Conservation (phyloP, 1,139 yeast species). For the Zhuliangozyma blackwelliae region DNA sequence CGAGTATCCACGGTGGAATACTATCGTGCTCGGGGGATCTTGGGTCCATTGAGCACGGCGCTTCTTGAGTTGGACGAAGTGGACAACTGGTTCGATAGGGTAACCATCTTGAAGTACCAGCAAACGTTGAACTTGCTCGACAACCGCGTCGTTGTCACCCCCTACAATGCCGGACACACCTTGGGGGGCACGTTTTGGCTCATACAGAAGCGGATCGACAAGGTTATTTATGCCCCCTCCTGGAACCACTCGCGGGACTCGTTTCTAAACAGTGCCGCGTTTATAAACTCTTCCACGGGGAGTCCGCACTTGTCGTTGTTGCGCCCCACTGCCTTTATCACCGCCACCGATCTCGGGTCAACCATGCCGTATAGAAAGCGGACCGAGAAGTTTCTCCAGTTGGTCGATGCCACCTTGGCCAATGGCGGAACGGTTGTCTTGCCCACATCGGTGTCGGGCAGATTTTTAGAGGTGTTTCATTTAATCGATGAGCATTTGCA, state of each 20-base stretch:
- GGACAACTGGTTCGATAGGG: constrained; percentile 71
- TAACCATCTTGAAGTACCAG: constrained; percentile 68
- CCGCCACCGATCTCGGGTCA: constrained; percentile 71
- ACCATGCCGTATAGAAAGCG: constrained; percentile 61
- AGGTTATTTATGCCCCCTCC: constrained; percentile 79
- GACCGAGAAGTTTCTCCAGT: constrained; percentile 57
- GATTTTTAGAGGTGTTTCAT: constrained; percentile 76
- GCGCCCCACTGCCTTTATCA: constrained; percentile 82
- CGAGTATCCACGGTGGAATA: constrained; percentile 79
- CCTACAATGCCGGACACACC: constrained; percentile 89
- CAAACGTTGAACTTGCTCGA: constrained; percentile 68
- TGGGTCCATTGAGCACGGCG: constrained; percentile 69
- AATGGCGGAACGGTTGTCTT: constrained; percentile 71
- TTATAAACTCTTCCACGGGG: constrained; percentile 43
- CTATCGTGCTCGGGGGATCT: constrained; percentile 65
- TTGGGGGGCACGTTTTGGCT: constrained; percentile 93
- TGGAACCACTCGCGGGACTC: constrained; percentile 95
- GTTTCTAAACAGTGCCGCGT: constrained; percentile 76
- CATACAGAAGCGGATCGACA: constrained; percentile 68
- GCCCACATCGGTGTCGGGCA: constrained; percentile 81
- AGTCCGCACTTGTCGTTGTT: constrained; percentile 59
- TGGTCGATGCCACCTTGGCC: constrained; percentile 64
- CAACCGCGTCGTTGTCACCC: constrained; percentile 63
- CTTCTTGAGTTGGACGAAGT: constrained; percentile 67
- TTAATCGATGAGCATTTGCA: constrained; percentile 59